A percentile compares a stretch with the other conserved stretches of the same genome.
Evolutionary conservation across 1,284 basidiomycete genomes (phyloP).

Genomic region (Rhodotorula sp.): DNA sequence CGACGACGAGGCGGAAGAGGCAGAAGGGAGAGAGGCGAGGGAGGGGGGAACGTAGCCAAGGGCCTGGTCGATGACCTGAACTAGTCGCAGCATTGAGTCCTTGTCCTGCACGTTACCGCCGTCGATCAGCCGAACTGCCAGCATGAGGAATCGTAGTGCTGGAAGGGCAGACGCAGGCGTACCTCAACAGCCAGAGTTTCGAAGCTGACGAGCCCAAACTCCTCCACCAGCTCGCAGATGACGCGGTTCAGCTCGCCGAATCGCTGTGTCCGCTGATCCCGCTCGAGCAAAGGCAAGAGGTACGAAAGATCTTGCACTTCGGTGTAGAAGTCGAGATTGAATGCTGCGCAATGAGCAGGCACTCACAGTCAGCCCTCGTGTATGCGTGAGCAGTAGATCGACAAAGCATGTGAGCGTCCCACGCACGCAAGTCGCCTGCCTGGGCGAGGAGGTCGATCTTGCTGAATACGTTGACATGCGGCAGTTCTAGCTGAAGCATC

Average conservation of each 20-base stretch:
- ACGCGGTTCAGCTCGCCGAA: constrained; percentile 81
- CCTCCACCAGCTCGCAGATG: constrained; percentile 88
- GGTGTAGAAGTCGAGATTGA: constrained; percentile 97
- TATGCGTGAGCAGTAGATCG: neutral
- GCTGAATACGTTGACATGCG: constrained; percentile 94
- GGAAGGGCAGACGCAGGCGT: constrained; percentile 39
- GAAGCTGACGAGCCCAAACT: constrained; percentile 91
- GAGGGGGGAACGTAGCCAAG: constrained; percentile 79
- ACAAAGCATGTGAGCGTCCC: constrained; percentile 2
- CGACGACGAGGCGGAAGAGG: neutral
- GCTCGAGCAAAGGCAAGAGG: constrained; percentile 70
- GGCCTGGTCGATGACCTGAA: constrained; percentile 77
- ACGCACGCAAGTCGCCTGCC: constrained; percentile 82
- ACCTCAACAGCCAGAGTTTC: constrained; percentile 96
- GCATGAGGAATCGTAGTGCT: neutral
- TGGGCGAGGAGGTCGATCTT: constrained; percentile 88
- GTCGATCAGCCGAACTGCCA: neutral
- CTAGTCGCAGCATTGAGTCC: constrained; percentile 83
- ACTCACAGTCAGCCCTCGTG: neutral
- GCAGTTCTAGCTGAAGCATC: constrained; percentile 97
- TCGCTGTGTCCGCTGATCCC: constrained; percentile 63
- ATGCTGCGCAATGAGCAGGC: constrained; percentile 61
- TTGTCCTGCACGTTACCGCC: constrained; percentile 65
- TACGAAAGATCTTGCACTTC: constrained; percentile 95
- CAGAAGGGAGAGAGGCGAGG: neutral